A percentile compares a stretch with the other conserved stretches of the same genome.
Evolutionary conservation across 257 asterid genomes (phyloP).

Genomic region (Solanum tarijense): DNA sequence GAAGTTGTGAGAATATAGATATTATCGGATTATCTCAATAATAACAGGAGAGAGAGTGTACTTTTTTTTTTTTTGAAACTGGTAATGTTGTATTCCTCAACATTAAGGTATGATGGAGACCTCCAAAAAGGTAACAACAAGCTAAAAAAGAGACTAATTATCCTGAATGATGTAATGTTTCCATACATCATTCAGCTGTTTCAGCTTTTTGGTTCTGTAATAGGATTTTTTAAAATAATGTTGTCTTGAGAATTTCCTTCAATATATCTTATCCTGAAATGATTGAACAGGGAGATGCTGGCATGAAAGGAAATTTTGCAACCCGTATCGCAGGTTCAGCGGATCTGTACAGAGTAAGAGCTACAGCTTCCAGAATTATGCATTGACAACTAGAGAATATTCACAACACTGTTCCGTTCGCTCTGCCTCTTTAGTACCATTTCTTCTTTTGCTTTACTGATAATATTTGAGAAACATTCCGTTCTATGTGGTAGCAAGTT

Average conservation of each 20-base stretch:
- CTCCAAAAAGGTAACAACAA: background rate
- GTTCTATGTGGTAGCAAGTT: background rate
- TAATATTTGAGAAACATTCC: background rate
- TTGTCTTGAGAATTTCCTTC: background rate
- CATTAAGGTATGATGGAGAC: background rate
- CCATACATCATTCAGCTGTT: background rate
- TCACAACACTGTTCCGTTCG: background rate
- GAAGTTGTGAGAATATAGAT: background rate
- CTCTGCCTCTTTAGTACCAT: background rate
- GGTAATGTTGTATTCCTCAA: background rate
- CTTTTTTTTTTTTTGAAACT: background rate
- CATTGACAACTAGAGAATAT: background rate
- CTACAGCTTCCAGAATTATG: background rate
- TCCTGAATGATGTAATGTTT: background rate
- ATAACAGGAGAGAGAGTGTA: background rate
- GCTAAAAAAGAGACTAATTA: background rate
- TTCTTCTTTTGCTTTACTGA: background rate
- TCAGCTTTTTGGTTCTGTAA: background rate
- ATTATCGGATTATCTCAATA: background rate
- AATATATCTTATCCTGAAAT: background rate
- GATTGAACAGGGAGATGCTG: conserved; percentile 59
- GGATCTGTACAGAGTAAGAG: conserved; percentile 72
- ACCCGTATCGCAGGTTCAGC: conserved; percentile 85
- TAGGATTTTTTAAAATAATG: background rate
- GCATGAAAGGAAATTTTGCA: conserved; percentile 88